Evolutionary conservation across 2,329 filamentous ascomycete species (phyloP), one percentile per base, ranked within the genome.

Genomic region (Aspergillus eucalypticola): DNA sequence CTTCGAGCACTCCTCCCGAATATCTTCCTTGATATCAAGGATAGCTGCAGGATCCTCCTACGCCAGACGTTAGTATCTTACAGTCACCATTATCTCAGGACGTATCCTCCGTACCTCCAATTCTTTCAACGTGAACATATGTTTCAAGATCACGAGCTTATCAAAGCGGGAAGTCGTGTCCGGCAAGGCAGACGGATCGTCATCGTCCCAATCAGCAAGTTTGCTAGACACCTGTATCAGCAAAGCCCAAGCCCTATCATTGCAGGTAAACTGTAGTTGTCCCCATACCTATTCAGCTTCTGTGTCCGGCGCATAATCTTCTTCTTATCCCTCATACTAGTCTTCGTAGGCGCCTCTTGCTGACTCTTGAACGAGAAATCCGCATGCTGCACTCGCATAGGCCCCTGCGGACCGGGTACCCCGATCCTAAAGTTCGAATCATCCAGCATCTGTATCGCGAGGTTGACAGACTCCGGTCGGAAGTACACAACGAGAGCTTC

Each of bases 401-500:
- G 87, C 25, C 88, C 89, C 56, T 69, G 70, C 49, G 74, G 78
- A 41, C 71, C 77, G 57, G 79, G 79, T 73, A 82, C 66, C 69
- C 89, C 76, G 61, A 90, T 82, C 60, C 94, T 85, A 70, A 98
- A 95, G 67, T 92, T 87, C 4, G 84, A 79, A 56, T 81, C 78
- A 48, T 82, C 80, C 15, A 87, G 79, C 67, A 82, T 80, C 55
- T 84, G 81, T 11, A 86, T 76, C 1, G 82, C 77, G 54, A 81
- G 89, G 44, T 90, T 82, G 60, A 99, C 94, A n/a, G 91, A 96
- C 72, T 96, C 92, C 0, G 92, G 90, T 68, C 95, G 91, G 84
- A 96, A 97, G 79, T 96, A 99, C 38, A 98, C 91, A 57, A 99
- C 82, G 32, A 99, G 83, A 2, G 91, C 93, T 73, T 98, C 93